phyloP scores from a whole-genome alignment of 2,329 filamentous ascomycete species.

The Phialemonium atrogriseum region DNA sequence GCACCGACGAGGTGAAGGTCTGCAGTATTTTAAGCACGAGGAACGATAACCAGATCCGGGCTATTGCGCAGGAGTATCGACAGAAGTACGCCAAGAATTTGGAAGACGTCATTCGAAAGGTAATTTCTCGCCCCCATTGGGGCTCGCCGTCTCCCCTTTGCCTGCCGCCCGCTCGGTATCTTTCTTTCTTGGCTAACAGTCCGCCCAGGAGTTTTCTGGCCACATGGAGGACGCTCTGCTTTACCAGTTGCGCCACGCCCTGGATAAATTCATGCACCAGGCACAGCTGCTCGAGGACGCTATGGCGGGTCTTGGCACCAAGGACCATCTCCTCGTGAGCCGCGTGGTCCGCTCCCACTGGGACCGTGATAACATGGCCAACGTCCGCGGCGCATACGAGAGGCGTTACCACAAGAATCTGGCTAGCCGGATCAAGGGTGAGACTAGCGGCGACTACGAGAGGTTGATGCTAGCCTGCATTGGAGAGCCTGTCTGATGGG shows the following conservation, averaged over 20 bases:
- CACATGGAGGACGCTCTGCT: conserved; percentile 86
- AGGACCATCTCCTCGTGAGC: conserved; percentile 69
- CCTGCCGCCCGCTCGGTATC: too few relatives aligned
- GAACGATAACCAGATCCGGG: conserved; percentile 76
- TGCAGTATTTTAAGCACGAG: conserved; percentile 69
- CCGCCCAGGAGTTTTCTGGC: conserved; percentile 65
- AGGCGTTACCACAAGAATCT: conserved; percentile 62
- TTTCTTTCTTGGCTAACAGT: conserved; percentile 8
- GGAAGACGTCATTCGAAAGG: conserved; percentile 64
- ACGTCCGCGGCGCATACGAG: conserved; percentile 71
- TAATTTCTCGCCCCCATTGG: conserved; percentile 23
- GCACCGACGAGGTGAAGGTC: conserved; percentile 67
- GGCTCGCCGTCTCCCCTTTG: background rate
- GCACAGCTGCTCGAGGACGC: conserved; percentile 74
- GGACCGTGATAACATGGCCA: conserved; percentile 65
- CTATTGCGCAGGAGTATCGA: conserved; percentile 68
- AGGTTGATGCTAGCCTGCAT: conserved; percentile 64
- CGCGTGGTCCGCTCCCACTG: conserved; percentile 79
- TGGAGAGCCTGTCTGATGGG: too few relatives aligned
- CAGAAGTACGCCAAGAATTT: conserved; percentile 63
- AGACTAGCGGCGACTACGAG: conserved; percentile 81
- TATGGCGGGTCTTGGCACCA: conserved; percentile 83
- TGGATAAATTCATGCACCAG: conserved; percentile 77
- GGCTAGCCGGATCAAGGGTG: conserved; percentile 61
- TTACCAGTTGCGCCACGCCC: conserved; percentile 67